Evolutionary conservation across 768 basidiomycete species (phyloP), one percentile per base, ranked within the genome.

Genomic region (Boletus subcaerulescens): DNA sequence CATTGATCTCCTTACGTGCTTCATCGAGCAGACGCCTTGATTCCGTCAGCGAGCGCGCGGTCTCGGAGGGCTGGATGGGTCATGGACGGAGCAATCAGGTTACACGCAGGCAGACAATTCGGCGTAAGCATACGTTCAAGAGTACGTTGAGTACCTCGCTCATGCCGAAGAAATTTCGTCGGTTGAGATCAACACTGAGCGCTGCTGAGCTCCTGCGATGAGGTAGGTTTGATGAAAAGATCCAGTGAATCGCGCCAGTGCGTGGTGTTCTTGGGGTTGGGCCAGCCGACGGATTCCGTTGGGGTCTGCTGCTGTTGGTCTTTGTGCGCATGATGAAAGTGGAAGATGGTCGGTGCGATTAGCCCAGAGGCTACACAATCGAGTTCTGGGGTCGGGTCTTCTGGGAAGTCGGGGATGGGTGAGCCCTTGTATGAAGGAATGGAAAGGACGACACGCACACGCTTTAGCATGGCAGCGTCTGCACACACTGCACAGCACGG

Each of bases 41-140:
- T 66, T 93, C 91, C 2, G 87, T 85, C 38, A 93, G 78, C 9
- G 86, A 89, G 26, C 89, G 84, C 2, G 91, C 80, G 3, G 89
- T 89, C 59, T 89, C 84, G 56, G 83, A 83, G 3, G 91, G 91
- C 89, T 92, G 65, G 49, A 53, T 47, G 56, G 32, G 51, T 59
- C 54, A 44, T 46, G 46, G 43, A 52, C 22, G 52, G 32, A 52
- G 12, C 47, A 57, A 48, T 66, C 54, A 59, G 60, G 32, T 29
- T 24, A 18, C 31, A 26, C 14, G 50, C 24, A 42, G 33, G 20
- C 13, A 39, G 32, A 38, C 56, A 48, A 46, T 42, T 45, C 44
- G 40, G 48, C 47, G 50, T 20, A 13, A 29, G 71, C 85, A 45
- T 74, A 89, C 90, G 59, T 90, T 91, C 31, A 86, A 74, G 20